A percentile compares a stretch with the other conserved stretches of the same genome.
Evolutionary conservation across 2,329 filamentous ascomycete species (phyloP).

Genomic region (Trichoderma koningiopsis): DNA sequence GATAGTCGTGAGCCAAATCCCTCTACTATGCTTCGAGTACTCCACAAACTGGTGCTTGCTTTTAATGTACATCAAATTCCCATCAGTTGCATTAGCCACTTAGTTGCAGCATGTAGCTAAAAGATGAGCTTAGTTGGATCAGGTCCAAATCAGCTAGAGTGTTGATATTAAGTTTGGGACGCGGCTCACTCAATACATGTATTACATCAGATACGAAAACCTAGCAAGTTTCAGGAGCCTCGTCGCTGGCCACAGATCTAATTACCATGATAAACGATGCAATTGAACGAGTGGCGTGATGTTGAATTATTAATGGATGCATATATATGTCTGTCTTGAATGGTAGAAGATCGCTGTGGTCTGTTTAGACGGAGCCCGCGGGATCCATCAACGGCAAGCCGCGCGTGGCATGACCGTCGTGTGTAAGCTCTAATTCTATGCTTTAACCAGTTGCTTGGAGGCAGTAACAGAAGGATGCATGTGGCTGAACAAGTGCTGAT

Average conservation of each 20-base stretch:
- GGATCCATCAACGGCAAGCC: background rate
- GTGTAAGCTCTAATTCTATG: constrained; percentile 12
- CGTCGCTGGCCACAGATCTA: background rate
- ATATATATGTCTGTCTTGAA: background rate
- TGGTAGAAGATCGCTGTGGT: background rate
- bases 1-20: background rate
- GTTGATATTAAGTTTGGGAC: background rate
- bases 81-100: background rate
- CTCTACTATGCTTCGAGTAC: background rate
- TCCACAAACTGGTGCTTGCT: background rate
- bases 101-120: background rate
- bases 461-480: background rate
- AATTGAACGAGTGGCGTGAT: background rate
- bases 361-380: constrained; percentile 16
- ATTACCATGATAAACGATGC: background rate
- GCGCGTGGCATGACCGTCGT: background rate
- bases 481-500: constrained; percentile 24
- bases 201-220: background rate
- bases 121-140: background rate
- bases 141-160: background rate
- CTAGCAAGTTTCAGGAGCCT: background rate
- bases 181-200: background rate
- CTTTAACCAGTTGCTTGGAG: background rate
- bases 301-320: background rate
- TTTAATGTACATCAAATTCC: background rate